Conservation (phyloP, 352 stramenopile genomes). For the Globisporangium nodosum region DNA sequence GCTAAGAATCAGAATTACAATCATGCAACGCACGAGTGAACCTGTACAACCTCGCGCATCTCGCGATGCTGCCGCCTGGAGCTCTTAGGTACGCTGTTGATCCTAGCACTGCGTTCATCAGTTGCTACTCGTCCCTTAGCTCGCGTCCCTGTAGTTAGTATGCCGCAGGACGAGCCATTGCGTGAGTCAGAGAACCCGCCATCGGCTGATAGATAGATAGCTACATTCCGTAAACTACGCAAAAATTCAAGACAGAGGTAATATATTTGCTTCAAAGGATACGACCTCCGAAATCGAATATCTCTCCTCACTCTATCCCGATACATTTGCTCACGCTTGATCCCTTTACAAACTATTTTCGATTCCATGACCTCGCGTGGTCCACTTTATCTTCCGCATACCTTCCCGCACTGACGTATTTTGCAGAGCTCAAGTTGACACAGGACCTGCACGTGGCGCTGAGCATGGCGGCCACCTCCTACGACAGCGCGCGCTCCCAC, state of each 20-base stretch:
- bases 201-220: background rate
- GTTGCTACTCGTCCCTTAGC: too few relatives aligned
- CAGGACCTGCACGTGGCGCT: too few relatives aligned
- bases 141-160: too few relatives aligned
- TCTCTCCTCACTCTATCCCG: background rate
- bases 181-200: too few relatives aligned
- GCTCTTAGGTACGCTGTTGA: too few relatives aligned
- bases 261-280: background rate
- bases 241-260: background rate
- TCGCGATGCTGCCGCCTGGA: background rate
- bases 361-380: background rate
- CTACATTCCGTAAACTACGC: background rate
- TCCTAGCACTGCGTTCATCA: too few relatives aligned
- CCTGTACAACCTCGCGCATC: too few relatives aligned
- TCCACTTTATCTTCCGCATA: background rate
- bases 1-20: background rate
- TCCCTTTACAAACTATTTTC: too few relatives aligned
- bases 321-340: background rate
- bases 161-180: too few relatives aligned
- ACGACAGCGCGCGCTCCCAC: background rate
- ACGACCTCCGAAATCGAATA: background rate
- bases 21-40: background rate
- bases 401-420: background rate
- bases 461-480: background rate
- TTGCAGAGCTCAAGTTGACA: background rate